These are phyloP conservation scores for Austroboletus rostrupii DNA, from an alignment of 1,284 basidiomycete genomes.

Conservation along the genomic window DNA sequence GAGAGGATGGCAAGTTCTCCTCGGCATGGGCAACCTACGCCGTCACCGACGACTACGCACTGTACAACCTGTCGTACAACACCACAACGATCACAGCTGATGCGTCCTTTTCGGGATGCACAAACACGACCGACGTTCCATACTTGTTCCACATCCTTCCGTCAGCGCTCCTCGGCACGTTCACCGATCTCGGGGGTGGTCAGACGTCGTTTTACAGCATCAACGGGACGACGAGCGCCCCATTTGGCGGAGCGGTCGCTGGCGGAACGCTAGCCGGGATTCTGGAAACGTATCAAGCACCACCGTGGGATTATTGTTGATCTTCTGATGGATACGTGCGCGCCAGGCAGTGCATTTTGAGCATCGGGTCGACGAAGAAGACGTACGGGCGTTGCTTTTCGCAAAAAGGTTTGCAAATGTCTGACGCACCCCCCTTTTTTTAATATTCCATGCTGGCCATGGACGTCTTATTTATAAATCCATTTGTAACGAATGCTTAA, in stretches of 20 bases:
- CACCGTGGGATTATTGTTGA: background rate
- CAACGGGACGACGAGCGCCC: conserved; percentile 7
- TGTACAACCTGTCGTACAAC: conserved; percentile 7
- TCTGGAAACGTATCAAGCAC: conserved; percentile 10
- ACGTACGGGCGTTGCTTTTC: too few relatives aligned
- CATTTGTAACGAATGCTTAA: too few relatives aligned
- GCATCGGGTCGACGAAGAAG: too few relatives aligned
- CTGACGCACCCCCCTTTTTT: too few relatives aligned
- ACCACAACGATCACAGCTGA: background rate
- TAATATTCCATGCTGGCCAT: too few relatives aligned
- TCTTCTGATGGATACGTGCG: too few relatives aligned
- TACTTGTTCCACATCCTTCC: conserved; percentile 7
- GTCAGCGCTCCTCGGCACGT: conserved; percentile 1
- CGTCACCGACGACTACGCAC: conserved; percentile 6
- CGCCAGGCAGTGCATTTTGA: too few relatives aligned
- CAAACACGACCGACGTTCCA: background rate
- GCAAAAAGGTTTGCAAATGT: too few relatives aligned
- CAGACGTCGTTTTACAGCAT: conserved; percentile 8
- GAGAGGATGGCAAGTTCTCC: background rate
- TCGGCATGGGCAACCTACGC: conserved; percentile 10
- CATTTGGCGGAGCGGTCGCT: background rate
- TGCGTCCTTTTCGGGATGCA: conserved; percentile 10
- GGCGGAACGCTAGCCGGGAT: conserved; percentile 1
- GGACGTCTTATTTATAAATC: too few relatives aligned
- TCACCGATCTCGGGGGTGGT: conserved; percentile 12